phyloP scores from a whole-genome alignment of 2,329 filamentous ascomycete species.

The Paracoccidioides lutzii region DNA sequence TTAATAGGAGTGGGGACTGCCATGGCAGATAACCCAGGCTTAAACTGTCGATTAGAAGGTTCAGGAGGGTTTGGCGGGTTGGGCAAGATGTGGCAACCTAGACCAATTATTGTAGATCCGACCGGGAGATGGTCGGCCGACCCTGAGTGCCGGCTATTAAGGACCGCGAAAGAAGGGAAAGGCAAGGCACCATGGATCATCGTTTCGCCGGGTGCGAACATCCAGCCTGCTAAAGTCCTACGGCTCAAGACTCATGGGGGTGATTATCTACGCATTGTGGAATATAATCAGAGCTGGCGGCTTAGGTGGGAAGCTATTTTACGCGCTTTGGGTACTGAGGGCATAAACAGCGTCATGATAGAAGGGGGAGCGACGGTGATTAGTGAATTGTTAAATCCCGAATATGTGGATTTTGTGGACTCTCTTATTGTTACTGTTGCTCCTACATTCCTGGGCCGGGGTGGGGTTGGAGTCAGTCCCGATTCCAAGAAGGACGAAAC shows the following conservation, averaged over 20 bases:
- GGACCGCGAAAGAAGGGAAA: conserved; percentile 48
- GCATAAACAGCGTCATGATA: conserved; percentile 71
- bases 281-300: conserved; percentile 30
- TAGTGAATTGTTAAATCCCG: conserved; percentile 59
- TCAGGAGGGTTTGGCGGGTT: conserved; percentile 44
- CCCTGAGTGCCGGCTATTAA: conserved; percentile 50
- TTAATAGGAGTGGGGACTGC: conserved; percentile 75
- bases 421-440: conserved; percentile 80
- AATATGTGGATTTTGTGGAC: conserved; percentile 51
- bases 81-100: conserved; percentile 50
- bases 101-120: conserved; percentile 73
- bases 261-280: conserved; percentile 31
- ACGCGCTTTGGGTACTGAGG: conserved; percentile 42
- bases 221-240: conserved; percentile 35
- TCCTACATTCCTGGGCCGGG: conserved; percentile 75
- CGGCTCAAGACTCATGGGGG: conserved; percentile 36
- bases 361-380: conserved; percentile 78
- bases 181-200: conserved; percentile 66
- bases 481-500: conserved; percentile 39
- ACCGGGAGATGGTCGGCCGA: conserved; percentile 56
- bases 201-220: conserved; percentile 35
- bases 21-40: conserved; percentile 66
- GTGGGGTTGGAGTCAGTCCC: conserved; percentile 68
- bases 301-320: conserved; percentile 56
- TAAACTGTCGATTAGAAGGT: conserved; percentile 67